Conservation (phyloP, 169 alveolate species). For the Cyclospora cayetanensis region DNA sequence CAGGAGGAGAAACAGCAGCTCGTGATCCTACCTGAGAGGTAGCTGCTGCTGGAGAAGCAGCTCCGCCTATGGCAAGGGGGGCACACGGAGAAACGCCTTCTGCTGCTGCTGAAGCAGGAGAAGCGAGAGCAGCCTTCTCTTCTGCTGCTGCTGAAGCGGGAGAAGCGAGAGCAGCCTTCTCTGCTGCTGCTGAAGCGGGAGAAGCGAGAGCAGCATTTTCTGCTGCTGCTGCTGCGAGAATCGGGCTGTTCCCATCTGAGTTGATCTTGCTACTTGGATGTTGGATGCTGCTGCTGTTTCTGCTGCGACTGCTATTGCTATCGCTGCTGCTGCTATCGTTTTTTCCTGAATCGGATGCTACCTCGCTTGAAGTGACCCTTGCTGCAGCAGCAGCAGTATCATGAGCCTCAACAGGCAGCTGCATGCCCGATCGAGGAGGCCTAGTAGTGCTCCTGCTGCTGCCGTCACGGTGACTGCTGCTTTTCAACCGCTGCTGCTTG, state of each 20-base stretch:
- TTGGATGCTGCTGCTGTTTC: background rate
- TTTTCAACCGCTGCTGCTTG: no score
- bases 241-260: no score
- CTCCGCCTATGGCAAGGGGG: background rate
- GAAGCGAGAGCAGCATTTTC: background rate
- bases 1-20: background rate
- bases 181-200: background rate
- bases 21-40: no score
- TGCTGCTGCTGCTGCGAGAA: background rate
- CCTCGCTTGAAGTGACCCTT: background rate
- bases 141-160: background rate
- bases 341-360: background rate
- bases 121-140: background rate
- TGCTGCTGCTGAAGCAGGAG: background rate
- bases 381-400: background rate
- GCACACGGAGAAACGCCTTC: background rate
- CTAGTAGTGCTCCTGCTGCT: no score
- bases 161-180: background rate
- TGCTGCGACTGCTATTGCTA: background rate
- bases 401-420: background rate
- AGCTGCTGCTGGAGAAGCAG: background rate
- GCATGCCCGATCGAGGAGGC: no score
- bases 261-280: no score
- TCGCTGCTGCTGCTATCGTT: background rate
- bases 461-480: no score